Base-by-base conservation (phyloP, 352 stramenopile species). In the Pseudoperonospora humuli region DNA sequence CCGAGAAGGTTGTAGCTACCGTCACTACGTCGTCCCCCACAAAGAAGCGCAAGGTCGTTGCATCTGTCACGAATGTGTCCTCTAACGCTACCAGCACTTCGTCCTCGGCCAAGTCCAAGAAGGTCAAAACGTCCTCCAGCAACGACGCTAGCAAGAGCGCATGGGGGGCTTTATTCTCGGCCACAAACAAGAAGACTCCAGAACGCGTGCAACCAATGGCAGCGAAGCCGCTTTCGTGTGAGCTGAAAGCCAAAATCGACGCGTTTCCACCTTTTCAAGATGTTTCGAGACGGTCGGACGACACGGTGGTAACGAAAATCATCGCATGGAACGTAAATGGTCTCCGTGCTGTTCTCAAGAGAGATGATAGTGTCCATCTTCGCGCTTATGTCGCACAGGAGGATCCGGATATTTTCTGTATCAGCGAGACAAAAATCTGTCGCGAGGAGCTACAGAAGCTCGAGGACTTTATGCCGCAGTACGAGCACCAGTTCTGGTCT, bases 341-440 rank as follows among this genome's bases (percentile, higher is more conserved):
- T 3, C 57, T 93, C 29, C 80, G 80, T 2, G 80, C 80, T 17
- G 39, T 93, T 40, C 54, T 93, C 19, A 89, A 87, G 57, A 56
- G 70, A 11, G 73, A 85, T 18, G 62, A 87, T 21, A 65, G 64
- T 41, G 49, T 73, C 38, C 72, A 85, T 34, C 59, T 92, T 28
- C 74, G 73, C 14, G 77, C 75, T 5, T 93, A 86, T 48, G 67
- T 89, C 33, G 68, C 67, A 7, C 70, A 86, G 44, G 80, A 93
- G 48, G 66, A 90, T 52, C 75, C 80, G 1, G 80, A 90, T 38
- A 65, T 93, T 43, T 51, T 90, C 19, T 93, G 80, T 46, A 54
- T 93, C n/a, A 85, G 80, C 27, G 80, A 93, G 63, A 93, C 74
- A 28, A 93, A 93, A 61, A 89, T 93, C 45, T 69, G 74, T 45